Base-by-base conservation (phyloP, 106 monocot genomes). In the Dendrobium huoshanense region DNA sequence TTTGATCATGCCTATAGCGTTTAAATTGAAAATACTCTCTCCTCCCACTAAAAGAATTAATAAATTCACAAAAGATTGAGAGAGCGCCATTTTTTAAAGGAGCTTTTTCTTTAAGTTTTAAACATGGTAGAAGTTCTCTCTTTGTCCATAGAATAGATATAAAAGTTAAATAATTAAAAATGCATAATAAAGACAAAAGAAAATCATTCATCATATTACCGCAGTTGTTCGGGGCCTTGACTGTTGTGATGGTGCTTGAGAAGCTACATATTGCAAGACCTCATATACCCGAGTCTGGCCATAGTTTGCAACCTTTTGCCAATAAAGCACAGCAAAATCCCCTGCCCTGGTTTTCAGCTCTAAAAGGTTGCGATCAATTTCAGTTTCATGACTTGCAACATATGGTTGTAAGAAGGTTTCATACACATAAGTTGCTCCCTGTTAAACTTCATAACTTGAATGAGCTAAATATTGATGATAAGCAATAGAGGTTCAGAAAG, bases 381-480 rank as follows among this genome's bases (percentile, higher is more conserved):
- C 91, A 58, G 51, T 82, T 67, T 91, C 91, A 80, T 91, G 91
- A 73, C 82, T 76, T 27, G 88, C 59, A 29, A 91, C 55, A 78
- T 85, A 92, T 56, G 97, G 97, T 65, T 83, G 80, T 6, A 98
- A 87, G 80, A 92, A 91, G 22, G 85, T 85, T 25, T 89, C 91
- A 72, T 98, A 98, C 16, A 98, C 88, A 80, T 92, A 94, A 11
- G 82, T 82, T 2, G 94, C 89, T 67, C 97, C 97, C 97, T 98
- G 81, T 22, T 33, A 82, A 41, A 25, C 49, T 61, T 31, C 49
- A 43, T 10, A 79, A 10, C 43, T 44, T 65, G 6, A 67, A 70
- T 33, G 58, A 77, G 27, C 58, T 16, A 77, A 51, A 55, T 77
- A 43, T 20, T 44, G 20, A 27, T n/a, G 3, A 47, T 10, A 43